These are phyloP conservation scores for Epicoccum sorghinum DNA, from an alignment of 2,329 filamentous ascomycete genomes.

Conservation along the genomic window DNA sequence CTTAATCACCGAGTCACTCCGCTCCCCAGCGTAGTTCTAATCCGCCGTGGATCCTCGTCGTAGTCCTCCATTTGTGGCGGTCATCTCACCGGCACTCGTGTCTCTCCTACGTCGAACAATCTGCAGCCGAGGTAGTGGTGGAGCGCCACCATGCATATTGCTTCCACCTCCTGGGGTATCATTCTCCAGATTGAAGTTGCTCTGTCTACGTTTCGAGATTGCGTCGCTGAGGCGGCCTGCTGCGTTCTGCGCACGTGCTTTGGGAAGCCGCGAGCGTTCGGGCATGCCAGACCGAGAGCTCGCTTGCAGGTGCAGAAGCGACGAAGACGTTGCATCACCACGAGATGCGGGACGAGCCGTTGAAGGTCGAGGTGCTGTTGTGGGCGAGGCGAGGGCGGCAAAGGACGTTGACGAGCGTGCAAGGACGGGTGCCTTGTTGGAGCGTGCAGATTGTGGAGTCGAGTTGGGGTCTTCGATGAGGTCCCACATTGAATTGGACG, in stretches of 20 bases:
- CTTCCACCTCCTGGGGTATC: conserved; percentile 17
- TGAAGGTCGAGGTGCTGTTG: conserved; percentile 22
- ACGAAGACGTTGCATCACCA: conserved; percentile 29
- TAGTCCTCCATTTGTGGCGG: conserved; percentile 20
- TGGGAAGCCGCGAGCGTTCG: conserved; percentile 34
- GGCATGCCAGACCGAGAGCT: conserved; percentile 21
- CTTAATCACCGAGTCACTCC: neutral
- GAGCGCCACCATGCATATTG: conserved; percentile 5
- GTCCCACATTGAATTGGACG: conserved; percentile 43
- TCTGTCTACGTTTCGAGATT: conserved; percentile 33
- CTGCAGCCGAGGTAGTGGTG: conserved; percentile 40
- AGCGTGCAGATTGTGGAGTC: conserved; percentile 25
- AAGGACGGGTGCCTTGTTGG: conserved; percentile 28
- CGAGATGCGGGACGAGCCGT: conserved; percentile 36
- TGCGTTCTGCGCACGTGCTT: conserved; percentile 33
- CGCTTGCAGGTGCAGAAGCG: conserved; percentile 32
- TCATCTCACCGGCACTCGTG: conserved; percentile 44
- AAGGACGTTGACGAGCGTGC: conserved; percentile 37
- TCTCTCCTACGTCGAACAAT: conserved; percentile 43
- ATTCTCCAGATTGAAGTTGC: conserved; percentile 34
- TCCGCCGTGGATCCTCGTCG: conserved; percentile 14
- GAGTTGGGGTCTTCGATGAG: conserved; percentile 37
- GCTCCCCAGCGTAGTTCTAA: conserved; percentile 10
- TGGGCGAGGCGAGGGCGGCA: conserved; percentile 29
- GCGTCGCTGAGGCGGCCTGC: conserved; percentile 37